Base-by-base conservation (phyloP, 176 grass and related monocot genomes). In the Triticum turgidum region DNA sequence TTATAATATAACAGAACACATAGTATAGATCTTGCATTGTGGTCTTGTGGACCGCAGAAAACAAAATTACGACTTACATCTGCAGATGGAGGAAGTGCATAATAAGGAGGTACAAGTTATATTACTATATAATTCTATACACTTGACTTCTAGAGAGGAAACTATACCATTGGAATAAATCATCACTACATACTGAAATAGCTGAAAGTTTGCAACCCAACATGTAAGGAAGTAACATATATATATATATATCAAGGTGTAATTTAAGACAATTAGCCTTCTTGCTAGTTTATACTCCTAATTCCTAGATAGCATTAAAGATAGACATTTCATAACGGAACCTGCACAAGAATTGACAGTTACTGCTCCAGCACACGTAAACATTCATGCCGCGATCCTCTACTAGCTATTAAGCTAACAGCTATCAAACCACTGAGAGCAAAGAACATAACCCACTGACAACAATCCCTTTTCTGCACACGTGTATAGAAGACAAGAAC, bases 401-500 rank as follows among this genome's bases (percentile, higher is more conserved):
- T 35, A 71, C 30, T 11, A 47, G 5, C 11, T 27, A 51, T 24
- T 25, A 73, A 59, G 25, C 0, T 18, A 32, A 35, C 14, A 73
- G 56, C 58, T 56, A 79, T 27, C 11, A 73, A 66, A 61, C 34
- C 27, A 66, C 52, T 17, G 69, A 11, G 29, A 84, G 24, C 34
- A 83, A 12, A 67, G 4, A 66, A 52, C 61, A 80, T 12, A 87
- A 83, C 21, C 78, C 29, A 84, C 65, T 75, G 67, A 61, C 14
- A 24, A 27, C 9, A 59, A 11, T 9, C 59, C 73, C 42, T 74
- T 90, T 79, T 79, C 15, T 25, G 62, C 75, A 29, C 67, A 59
- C 45, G 47, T 9, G 34, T 52, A 34, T 39, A 47, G 62, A 74
- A 71, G 73, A 69, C 15, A 82, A 84, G 69, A 87, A 94, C 93